Conservation (phyloP, 208 protist species). For the Trichomonas vaginalis region DNA sequence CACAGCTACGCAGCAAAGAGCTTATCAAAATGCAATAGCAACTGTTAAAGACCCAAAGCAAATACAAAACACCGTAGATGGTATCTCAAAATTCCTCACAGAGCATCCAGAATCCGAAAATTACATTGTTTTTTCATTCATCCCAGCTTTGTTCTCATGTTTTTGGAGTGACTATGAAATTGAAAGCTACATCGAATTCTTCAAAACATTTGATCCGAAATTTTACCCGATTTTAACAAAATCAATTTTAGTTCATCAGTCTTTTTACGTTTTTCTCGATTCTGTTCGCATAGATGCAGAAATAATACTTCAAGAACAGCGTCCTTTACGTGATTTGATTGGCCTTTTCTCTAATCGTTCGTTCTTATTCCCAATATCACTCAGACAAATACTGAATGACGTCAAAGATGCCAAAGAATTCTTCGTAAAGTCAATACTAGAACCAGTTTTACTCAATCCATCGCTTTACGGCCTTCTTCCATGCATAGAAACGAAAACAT, state of each 20-base stretch:
- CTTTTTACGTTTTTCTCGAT: neutral
- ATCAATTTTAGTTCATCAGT: neutral
- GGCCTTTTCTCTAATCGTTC: neutral
- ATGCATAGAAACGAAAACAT: neutral
- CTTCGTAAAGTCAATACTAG: neutral
- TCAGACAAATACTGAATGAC: neutral
- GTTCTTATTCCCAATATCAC: neutral
- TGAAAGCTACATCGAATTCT: neutral
- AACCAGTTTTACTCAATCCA: neutral
- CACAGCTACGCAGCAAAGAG: neutral
- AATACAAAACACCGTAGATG: neutral
- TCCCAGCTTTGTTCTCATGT: neutral
- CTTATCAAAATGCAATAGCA: neutral
- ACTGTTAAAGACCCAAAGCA: neutral
- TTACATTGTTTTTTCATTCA: constrained; percentile 4
- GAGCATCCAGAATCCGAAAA: neutral
- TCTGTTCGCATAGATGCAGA: neutral
- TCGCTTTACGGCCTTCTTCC: neutral
- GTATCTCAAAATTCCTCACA: neutral
- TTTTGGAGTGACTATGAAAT: neutral
- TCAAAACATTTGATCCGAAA: neutral
- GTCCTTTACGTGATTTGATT: neutral
- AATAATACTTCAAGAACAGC: neutral
- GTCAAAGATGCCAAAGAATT: neutral
- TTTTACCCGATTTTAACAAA: neutral